These are phyloP conservation scores for Cladosporium colombiae DNA, from an alignment of 2,329 filamentous ascomycete genomes.

Conservation along the genomic window DNA sequence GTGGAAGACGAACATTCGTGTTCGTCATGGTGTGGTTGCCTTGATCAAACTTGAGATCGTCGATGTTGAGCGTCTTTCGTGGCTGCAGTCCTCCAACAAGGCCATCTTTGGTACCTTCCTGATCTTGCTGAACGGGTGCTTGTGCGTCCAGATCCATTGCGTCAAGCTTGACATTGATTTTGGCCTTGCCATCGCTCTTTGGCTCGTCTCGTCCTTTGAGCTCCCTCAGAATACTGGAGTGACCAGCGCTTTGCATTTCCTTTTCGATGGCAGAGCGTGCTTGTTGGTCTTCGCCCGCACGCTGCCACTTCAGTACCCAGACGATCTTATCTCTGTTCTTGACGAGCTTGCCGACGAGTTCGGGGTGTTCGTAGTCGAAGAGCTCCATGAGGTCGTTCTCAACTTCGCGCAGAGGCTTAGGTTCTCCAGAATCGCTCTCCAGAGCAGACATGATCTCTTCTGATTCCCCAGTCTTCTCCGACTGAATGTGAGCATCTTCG, in stretches of 20 bases:
- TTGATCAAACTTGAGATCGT: constrained; percentile 95
- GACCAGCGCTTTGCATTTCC: constrained; percentile 87
- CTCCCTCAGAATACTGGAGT: constrained; percentile 85
- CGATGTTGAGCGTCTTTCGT: constrained; percentile 83
- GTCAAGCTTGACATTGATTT: constrained; percentile 76
- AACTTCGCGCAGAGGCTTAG: constrained; percentile 85
- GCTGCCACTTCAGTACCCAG: constrained; percentile 87
- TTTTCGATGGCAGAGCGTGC: constrained; percentile 77
- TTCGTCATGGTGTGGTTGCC: constrained; percentile 99
- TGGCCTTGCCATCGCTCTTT: constrained; percentile 56
- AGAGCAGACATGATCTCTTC: constrained; percentile 79
- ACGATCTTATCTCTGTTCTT: constrained; percentile 91
- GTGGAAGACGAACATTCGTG: constrained; percentile 86
- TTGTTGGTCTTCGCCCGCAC: constrained; percentile 73
- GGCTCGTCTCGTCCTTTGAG: constrained; percentile 70
- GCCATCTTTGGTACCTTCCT: constrained; percentile 64
- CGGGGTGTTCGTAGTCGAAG: constrained; percentile 95
- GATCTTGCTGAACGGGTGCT: constrained; percentile 47
- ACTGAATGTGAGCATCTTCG: constrained; percentile 86
- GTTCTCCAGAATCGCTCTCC: constrained; percentile 69
- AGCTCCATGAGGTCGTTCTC: constrained; percentile 98
- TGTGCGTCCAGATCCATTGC: constrained; percentile 74
- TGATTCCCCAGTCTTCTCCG: constrained; percentile 86
- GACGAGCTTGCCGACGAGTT: constrained; percentile 87
- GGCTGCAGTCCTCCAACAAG: constrained; percentile 84